Evolutionary conservation across 2,329 filamentous ascomycete species (phyloP).

Genomic region (Cladorrhinum sp.): DNA sequence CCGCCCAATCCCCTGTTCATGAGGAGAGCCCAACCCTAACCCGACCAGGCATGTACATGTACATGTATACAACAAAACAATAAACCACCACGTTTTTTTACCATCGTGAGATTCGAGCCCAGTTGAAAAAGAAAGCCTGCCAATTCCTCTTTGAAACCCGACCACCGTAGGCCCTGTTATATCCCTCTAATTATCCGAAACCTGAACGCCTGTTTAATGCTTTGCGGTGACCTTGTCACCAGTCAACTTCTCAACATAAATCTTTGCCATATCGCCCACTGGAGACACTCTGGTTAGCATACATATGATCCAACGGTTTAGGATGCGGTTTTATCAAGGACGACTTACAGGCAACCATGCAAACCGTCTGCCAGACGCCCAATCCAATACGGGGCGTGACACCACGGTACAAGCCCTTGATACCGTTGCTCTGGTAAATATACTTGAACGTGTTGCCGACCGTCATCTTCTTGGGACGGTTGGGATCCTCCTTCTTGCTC

Average conservation of each 20-base stretch:
- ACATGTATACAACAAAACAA: neutral
- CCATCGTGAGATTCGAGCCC: neutral
- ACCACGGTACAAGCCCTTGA: conserved; percentile 92
- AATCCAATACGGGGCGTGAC: conserved; percentile 92
- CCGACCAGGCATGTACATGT: neutral
- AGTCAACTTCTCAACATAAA: conserved; percentile 64
- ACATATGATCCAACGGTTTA: neutral
- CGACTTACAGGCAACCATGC: conserved; percentile 97
- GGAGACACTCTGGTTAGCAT: conserved; percentile 26
- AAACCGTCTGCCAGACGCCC: conserved; percentile 98
- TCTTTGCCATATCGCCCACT: conserved; percentile 54
- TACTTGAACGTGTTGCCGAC: conserved; percentile 82
- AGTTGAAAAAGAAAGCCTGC: neutral
- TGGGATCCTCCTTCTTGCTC: conserved; percentile 96
- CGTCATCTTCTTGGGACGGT: conserved; percentile 98
- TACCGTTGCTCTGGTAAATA: conserved; percentile 85
- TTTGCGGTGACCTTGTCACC: conserved; percentile 63
- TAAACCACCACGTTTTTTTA: neutral
- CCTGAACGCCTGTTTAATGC: conserved; percentile 49
- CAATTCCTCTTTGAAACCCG: neutral
- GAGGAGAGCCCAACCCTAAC: neutral
- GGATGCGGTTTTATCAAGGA: conserved; percentile 6
- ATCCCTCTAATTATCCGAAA: neutral
- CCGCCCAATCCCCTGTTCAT: neutral
- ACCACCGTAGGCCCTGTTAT: neutral